phyloP scores from a whole-genome alignment of 805 yeast genomes.

The Starmerella apis region DNA sequence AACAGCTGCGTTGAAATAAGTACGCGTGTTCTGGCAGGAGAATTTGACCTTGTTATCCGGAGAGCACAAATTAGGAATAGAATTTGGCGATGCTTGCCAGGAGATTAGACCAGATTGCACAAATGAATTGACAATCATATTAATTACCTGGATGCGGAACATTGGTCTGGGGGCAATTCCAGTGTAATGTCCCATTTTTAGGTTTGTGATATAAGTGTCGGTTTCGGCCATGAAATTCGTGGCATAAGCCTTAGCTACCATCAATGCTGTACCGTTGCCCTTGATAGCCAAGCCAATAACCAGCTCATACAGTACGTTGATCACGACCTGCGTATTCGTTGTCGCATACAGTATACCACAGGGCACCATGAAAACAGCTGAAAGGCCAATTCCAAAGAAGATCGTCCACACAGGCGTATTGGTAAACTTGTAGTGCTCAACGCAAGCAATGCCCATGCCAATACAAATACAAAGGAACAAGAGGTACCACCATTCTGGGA shows the following conservation, averaged over 20 bases:
- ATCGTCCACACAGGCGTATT: constrained; percentile 54
- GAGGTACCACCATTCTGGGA: constrained; percentile 49
- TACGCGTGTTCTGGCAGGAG: constrained; percentile 33
- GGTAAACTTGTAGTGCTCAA: constrained; percentile 30
- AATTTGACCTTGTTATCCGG: constrained; percentile 28
- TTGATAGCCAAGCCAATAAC: constrained; percentile 48
- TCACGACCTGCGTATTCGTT: constrained; percentile 41
- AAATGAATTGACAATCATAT: constrained; percentile 25
- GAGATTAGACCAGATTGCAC: constrained; percentile 29
- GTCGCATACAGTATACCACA: constrained; percentile 40
- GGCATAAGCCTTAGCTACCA: constrained; percentile 44
- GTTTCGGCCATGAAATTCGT: constrained; percentile 56
- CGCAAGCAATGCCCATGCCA: constrained; percentile 39
- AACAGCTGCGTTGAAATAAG: constrained; percentile 42
- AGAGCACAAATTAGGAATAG: constrained; percentile 29
- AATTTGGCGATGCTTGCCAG: constrained; percentile 31
- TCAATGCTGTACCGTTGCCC: constrained; percentile 45
- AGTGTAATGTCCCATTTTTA: constrained; percentile 46
- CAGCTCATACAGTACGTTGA: constrained; percentile 42
- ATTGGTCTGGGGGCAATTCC: constrained; percentile 51
- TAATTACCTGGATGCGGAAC: constrained; percentile 39
- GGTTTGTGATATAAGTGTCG: constrained; percentile 46
- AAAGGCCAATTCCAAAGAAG: constrained; percentile 43
- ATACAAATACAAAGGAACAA: constrained; percentile 38
- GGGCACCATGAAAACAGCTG: constrained; percentile 43